Conservation (phyloP, 768 basidiomycete genomes). For the Hemileccinum rubropunctum region DNA sequence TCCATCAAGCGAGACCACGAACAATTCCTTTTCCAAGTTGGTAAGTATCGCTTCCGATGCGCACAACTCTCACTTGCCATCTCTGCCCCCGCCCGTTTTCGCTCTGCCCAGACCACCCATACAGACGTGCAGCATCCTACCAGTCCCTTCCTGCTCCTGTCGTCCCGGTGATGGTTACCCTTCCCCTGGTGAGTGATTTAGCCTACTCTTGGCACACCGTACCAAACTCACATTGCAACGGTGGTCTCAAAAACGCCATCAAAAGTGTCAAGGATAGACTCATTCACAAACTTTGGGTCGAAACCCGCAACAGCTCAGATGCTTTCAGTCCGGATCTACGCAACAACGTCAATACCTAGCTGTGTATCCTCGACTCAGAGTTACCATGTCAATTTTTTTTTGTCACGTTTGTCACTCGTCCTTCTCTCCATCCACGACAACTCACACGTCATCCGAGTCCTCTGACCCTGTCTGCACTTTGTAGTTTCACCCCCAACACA, state of each 20-base stretch:
- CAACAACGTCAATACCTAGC: slow-evolving; percentile 50
- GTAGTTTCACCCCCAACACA: slow-evolving; percentile 83
- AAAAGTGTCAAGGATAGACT: slow-evolving; percentile 59
- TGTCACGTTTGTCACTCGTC: slow-evolving; percentile 54
- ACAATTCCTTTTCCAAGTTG: slow-evolving; percentile 61
- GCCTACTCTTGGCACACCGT: slow-evolving; percentile 43
- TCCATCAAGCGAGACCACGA: slow-evolving; percentile 46
- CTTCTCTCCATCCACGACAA: slow-evolving; percentile 13
- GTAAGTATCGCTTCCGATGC: slow-evolving; percentile 38
- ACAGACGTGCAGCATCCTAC: slow-evolving; percentile 35
- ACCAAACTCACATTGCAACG: slow-evolving; percentile 72
- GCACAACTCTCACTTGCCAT: too few species aligned
- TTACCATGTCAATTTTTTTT: slow-evolving; percentile 87
- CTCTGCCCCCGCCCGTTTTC: too few species aligned
- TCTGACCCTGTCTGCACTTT: slow-evolving; percentile 88
- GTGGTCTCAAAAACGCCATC: slow-evolving; percentile 81
- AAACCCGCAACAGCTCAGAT: slow-evolving; percentile 70
- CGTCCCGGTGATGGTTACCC: slow-evolving; percentile 35
- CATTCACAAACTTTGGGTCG: slow-evolving; percentile 58
- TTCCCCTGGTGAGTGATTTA: slow-evolving; percentile 27
- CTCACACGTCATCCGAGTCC: slow-evolving; percentile 40
- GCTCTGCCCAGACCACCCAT: slow-evolving; percentile 51
- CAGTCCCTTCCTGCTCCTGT: slow-evolving; percentile 49
- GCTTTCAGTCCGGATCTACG: slow-evolving; percentile 54
- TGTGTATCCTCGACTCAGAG: slow-evolving; percentile 80